Base-by-base conservation (phyloP, 2,329 filamentous ascomycete species). In the Penicillium rolfsii region DNA sequence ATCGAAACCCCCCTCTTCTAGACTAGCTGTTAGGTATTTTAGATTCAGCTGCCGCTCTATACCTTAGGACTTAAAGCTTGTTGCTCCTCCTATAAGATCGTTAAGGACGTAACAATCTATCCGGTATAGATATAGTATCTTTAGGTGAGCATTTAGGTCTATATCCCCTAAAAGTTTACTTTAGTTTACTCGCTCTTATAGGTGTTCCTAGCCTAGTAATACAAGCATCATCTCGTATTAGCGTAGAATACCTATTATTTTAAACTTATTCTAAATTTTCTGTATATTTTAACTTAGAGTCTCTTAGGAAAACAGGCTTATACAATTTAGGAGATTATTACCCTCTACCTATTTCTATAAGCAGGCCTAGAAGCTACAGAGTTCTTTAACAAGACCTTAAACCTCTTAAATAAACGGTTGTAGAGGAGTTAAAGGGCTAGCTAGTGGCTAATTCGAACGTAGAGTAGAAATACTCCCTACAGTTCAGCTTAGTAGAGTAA, bases 11-110 rank as follows among this genome's bases (percentile, higher is more conserved):
- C 35, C 35, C 9, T 8, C 35, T 36, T 12, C 35, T 2, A 36
- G 14, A 5, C 66, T 16, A 63, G 67, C 52, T 52, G 8, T 55
- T 0, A 46, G n/a, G 8, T 56, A 67, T 4, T 57, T 65, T 53
- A 58, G 53, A 53, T 60, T 41, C 50, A 26, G 46, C 46, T 14
- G 35, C 11, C 46, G 9, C 19, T 50, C 46, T 19, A 45, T 36
- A 45, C 41, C 41, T 50, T 12, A 50, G 33, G 46, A 50, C 26
- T 50, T 26, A 50, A 50, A 50, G 35, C 46, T 2, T 50, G 46
- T 50, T 50, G 26, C 46, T 50, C 12, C 5, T 50, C 35, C 46
- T 50, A 3, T 12, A 22, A 50, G 28, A 50, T n/a, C 22, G 19
- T 35, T 50, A 36, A 50, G 28, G 48, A 19, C 48, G 16, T 1